Evolutionary conservation across 345 rosid species (phyloP).

Genomic region (Rubroshorea leprosula): DNA sequence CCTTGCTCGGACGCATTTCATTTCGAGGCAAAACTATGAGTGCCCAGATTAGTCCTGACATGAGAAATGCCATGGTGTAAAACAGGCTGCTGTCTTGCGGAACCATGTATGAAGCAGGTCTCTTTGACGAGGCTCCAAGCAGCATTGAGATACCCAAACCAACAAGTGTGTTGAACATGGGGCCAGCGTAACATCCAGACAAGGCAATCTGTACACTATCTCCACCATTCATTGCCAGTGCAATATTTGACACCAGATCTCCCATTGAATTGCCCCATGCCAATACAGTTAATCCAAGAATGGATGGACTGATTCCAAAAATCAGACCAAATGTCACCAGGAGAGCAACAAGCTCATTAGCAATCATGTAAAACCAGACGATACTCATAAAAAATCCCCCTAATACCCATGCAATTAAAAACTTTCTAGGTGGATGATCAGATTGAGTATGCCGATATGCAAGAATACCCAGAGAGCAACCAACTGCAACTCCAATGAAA

Average conservation of each 20-base stretch:
- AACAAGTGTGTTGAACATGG: constrained; percentile 86
- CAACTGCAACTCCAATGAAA: constrained; percentile 36
- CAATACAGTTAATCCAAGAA: constrained; percentile 76
- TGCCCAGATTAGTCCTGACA: constrained; percentile 56
- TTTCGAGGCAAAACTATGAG: constrained; percentile 55
- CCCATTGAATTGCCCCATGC: constrained; percentile 99
- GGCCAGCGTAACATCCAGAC: constrained; percentile 95
- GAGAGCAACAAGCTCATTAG: constrained; percentile 84
- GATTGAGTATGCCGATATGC: constrained; percentile 41
- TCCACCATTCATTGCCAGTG: constrained; percentile 72
- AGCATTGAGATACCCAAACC: constrained; percentile 80
- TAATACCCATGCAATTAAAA: constrained; percentile 71
- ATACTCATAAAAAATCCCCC: constrained; percentile 93
- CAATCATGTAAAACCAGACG: constrained; percentile 88
- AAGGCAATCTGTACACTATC: constrained; percentile 76
- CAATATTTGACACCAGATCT: constrained; percentile 74
- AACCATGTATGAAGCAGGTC: constrained; percentile 42
- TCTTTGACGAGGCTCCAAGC: constrained; percentile 61
- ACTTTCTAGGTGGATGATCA: constrained; percentile 65
- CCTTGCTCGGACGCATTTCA: constrained; percentile 68
- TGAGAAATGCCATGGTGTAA: constrained; percentile 65
- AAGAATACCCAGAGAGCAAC: constrained; percentile 48
- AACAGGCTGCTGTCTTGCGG: constrained; percentile 58
- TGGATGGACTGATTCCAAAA: constrained; percentile 64
- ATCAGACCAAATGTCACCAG: constrained; percentile 67